Conservation (phyloP, 2,329 filamentous ascomycete genomes). For the Microcyclospora tardicrescens region DNA sequence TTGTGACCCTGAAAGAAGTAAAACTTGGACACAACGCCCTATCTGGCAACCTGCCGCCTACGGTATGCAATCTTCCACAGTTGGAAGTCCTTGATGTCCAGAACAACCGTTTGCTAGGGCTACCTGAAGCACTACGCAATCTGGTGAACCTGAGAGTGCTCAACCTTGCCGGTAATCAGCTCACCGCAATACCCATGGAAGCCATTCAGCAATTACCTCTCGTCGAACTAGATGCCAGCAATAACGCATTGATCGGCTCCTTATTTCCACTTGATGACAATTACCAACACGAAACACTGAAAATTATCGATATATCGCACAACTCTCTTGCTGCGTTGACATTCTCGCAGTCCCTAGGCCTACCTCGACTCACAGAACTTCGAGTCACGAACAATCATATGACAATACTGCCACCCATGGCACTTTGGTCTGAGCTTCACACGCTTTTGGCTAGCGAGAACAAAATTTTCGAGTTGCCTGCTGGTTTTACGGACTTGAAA, state of each 20-base stretch:
- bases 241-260: constrained; percentile 63
- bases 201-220: constrained; percentile 55
- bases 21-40: constrained; percentile 69
- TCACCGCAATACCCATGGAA: constrained; percentile 59
- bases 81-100: constrained; percentile 74
- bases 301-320: constrained; percentile 62
- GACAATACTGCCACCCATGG: constrained; percentile 56
- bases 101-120: constrained; percentile 59
- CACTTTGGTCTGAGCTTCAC: constrained; percentile 58
- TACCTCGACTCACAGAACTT: constrained; percentile 62
- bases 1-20: constrained; percentile 61
- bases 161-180: constrained; percentile 67
- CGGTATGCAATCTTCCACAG: constrained; percentile 50
- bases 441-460: constrained; percentile 75
- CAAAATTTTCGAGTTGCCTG: constrained; percentile 59
- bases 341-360: constrained; percentile 37
- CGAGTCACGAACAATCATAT: constrained; percentile 73
- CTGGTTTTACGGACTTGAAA: constrained; percentile 55
- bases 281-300: constrained; percentile 48
- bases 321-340: constrained; percentile 54
- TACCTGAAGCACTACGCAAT: constrained; percentile 55
- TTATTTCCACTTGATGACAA: constrained; percentile 46
- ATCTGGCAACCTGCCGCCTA: constrained; percentile 51
- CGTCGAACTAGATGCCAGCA: constrained; percentile 58
- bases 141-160: constrained; percentile 59